These are phyloP conservation scores for Osmanthus fragrans DNA, from an alignment of 257 asterid genomes.

Conservation along the genomic window DNA sequence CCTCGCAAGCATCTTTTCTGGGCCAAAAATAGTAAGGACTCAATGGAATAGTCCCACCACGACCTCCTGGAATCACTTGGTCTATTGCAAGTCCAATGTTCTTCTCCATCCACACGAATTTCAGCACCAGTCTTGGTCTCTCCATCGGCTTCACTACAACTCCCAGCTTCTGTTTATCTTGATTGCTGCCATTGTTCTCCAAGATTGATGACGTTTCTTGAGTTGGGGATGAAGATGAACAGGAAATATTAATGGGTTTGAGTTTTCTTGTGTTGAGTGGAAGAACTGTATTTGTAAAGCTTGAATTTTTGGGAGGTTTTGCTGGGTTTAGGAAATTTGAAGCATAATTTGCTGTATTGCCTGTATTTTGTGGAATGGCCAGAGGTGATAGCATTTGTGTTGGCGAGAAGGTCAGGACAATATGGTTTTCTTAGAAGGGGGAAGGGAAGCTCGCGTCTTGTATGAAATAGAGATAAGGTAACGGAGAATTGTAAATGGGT, in stretches of 20 bases:
- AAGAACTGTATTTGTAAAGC: neutral
- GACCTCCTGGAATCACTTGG: neutral
- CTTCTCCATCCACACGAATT: neutral
- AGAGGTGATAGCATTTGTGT: neutral
- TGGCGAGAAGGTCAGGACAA: neutral
- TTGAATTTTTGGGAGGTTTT: neutral
- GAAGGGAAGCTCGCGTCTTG: too few relatives aligned
- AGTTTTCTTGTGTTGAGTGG: neutral
- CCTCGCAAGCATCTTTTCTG: neutral
- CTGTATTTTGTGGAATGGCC: neutral
- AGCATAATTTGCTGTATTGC: neutral
- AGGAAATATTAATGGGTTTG: neutral
- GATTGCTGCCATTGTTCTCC: neutral
- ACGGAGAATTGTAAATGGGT: neutral
- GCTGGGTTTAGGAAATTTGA: neutral
- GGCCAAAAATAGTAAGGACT: neutral
- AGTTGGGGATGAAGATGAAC: neutral
- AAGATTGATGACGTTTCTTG: neutral
- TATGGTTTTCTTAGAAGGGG: too few relatives aligned
- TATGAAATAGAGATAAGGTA: neutral
- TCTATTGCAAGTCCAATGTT: neutral
- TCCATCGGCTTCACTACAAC: neutral
- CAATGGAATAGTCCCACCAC: neutral
- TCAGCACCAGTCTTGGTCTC: neutral
- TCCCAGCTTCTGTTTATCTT: neutral